Evolutionary conservation across 352 stramenopile genomes (phyloP).

Genomic region (Phytophthora pluvialis): DNA sequence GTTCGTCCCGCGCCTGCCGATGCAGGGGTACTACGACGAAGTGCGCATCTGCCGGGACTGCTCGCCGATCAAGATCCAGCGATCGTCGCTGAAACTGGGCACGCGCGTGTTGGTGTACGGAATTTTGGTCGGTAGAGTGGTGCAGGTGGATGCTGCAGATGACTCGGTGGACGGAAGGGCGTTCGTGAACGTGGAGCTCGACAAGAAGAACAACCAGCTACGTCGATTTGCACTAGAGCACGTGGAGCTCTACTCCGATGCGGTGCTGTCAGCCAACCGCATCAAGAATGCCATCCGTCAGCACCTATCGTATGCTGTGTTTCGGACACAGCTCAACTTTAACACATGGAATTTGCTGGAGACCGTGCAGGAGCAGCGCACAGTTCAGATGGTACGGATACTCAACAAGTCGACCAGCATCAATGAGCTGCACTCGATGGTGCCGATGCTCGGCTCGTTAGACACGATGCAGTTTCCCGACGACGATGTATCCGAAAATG

Average conservation of each 20-base stretch:
- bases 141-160: conserved; percentile 67
- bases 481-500: conserved; percentile 60
- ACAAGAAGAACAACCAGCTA: conserved; percentile 53
- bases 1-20: conserved; percentile 73
- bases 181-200: conserved; percentile 68
- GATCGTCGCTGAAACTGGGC: conserved; percentile 65
- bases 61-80: conserved; percentile 74
- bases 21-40: conserved; percentile 85
- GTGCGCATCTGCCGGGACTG: conserved; percentile 88
- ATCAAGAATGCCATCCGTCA: conserved; percentile 82
- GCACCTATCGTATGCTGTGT: conserved; percentile 77
- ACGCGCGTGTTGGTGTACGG: conserved; percentile 84
- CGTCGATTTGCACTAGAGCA: conserved; percentile 64
- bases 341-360: conserved; percentile 88
- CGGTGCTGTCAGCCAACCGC: conserved; percentile 76
- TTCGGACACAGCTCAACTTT: conserved; percentile 86
- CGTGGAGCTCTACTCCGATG: conserved; percentile 84
- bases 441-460: conserved; percentile 75
- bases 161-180: conserved; percentile 60
- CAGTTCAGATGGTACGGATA: conserved; percentile 86
- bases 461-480: conserved; percentile 58
- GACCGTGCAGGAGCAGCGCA: conserved; percentile 82
- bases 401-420: conserved; percentile 87
- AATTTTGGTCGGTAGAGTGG: conserved; percentile 63
- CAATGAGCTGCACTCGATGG: conserved; percentile 80